These are phyloP conservation scores for Cudoniella acicularis DNA, from an alignment of 495 filamentous ascomycete genomes.

Conservation along the genomic window DNA sequence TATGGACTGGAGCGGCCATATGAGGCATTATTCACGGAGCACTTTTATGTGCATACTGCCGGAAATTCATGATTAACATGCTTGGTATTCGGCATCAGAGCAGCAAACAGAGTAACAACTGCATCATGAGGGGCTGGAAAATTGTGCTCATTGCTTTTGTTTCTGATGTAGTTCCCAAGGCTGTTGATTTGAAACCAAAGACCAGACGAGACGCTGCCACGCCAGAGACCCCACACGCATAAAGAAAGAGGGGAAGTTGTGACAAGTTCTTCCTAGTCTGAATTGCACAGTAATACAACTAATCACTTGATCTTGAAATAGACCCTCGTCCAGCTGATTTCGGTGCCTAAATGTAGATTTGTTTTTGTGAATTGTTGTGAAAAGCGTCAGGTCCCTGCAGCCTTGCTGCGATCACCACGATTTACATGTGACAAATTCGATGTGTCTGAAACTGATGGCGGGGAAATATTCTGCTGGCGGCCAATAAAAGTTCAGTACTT, in stretches of 20 bases:
- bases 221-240: constrained; percentile 13
- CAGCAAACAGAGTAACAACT: neutral
- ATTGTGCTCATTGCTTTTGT: constrained; percentile 12
- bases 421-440: neutral
- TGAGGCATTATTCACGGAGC: neutral
- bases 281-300: neutral
- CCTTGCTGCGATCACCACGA: neutral
- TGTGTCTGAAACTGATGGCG: neutral
- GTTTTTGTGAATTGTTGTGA: neutral
- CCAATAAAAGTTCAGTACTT: too few relatives aligned
- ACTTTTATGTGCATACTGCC: neutral
- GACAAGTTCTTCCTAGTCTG: constrained; percentile 7
- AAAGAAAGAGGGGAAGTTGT: constrained; percentile 12
- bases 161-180: constrained; percentile 5
- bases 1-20: neutral
- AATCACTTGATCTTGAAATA: too few relatives aligned
- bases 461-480: too few relatives aligned
- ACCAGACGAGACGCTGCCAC: constrained; percentile 1
- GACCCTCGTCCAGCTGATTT: neutral
- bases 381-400: neutral
- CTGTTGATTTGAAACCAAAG: constrained; percentile 10
- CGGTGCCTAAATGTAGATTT: neutral
- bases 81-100: too few relatives aligned
- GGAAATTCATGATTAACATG: too few relatives aligned
- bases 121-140: constrained; percentile 1